Evolutionary conservation across 139 green algal species (phyloP).

Genomic region (Chlamydomonas schloesseri): DNA sequence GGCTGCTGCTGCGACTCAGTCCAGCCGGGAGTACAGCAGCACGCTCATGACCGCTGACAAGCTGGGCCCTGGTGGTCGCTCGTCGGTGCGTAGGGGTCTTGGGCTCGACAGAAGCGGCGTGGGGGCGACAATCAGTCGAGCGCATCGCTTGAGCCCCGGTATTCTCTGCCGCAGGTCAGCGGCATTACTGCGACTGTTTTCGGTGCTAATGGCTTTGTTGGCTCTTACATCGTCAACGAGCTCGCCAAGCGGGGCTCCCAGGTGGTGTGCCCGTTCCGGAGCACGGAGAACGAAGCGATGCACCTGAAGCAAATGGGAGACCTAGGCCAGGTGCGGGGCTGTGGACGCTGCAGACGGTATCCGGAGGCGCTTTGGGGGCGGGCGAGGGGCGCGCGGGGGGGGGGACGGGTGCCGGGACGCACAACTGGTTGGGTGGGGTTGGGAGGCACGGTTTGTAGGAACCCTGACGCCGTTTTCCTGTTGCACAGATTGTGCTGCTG

Average conservation of each 20-base stretch:
- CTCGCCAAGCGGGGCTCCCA: conserved; percentile 83
- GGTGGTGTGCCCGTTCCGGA: conserved; percentile 91
- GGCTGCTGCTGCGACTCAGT: neutral
- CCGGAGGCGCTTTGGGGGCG: no score
- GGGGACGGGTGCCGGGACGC: no score
- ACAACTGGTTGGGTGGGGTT: no score
- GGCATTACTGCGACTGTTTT: conserved; percentile 96
- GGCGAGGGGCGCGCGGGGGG: no score
- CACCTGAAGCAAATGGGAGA: conserved; percentile 97
- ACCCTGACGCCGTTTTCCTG: neutral
- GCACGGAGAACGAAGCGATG: conserved; percentile 85
- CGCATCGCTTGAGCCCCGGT: no score
- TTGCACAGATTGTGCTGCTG: conserved; percentile 66
- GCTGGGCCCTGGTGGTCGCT: conserved; percentile 71
- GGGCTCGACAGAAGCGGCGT: no score
- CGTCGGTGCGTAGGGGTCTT: conserved; percentile 64
- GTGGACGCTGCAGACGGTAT: no score
- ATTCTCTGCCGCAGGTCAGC: conserved; percentile 63
- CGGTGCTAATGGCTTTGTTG: conserved; percentile 94
- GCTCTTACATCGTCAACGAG: conserved; percentile 92
- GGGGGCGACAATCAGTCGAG: no score
- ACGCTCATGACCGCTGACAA: neutral
- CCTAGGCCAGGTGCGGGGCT: conserved; percentile 87
- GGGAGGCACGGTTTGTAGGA: no score
- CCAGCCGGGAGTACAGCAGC: conserved; percentile 15